phyloP scores from a whole-genome alignment of 768 basidiomycete genomes.

The Podaxis sp. region DNA sequence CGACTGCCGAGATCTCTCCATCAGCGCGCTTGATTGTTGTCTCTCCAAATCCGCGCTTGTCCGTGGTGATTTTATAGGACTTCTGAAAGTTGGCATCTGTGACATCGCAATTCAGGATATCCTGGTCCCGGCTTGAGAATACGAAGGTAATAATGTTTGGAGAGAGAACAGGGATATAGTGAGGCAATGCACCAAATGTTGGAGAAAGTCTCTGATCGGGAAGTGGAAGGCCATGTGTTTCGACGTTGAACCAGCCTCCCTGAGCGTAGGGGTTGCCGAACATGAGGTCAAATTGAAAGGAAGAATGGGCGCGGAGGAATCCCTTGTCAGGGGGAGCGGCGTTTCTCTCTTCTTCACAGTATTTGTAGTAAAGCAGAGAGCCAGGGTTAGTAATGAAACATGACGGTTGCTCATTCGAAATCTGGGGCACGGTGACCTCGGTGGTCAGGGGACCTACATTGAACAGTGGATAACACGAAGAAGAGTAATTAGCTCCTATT shows the following conservation, averaged over 20 bases:
- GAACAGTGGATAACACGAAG: neutral
- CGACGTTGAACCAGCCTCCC: constrained; percentile 20
- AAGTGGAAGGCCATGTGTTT: constrained; percentile 9
- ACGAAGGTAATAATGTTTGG: constrained; percentile 20
- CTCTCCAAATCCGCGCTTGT: constrained; percentile 8
- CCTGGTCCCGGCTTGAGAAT: constrained; percentile 19
- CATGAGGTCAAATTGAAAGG: constrained; percentile 7
- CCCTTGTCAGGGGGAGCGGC: no score
- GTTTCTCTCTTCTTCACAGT: neutral
- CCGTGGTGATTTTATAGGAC: constrained; percentile 19
- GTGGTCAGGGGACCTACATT: constrained; percentile 6
- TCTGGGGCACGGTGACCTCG: constrained; percentile 10
- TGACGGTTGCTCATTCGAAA: neutral
- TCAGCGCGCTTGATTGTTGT: constrained; percentile 18
- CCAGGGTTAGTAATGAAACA: constrained; percentile 12
- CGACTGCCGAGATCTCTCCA: constrained; percentile 15
- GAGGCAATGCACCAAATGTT: constrained; percentile 21
- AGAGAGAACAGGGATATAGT: constrained; percentile 16
- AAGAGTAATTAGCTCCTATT: constrained; percentile 9
- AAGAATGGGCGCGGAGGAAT: neutral
- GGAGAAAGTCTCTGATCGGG: constrained; percentile 15
- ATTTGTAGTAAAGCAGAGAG: neutral
- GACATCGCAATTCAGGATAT: constrained; percentile 21
- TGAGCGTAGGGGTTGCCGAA: constrained; percentile 22
- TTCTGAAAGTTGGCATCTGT: constrained; percentile 17